phyloP scores from a whole-genome alignment of 768 basidiomycete species.

The Pleurotus tuoliensis region DNA sequence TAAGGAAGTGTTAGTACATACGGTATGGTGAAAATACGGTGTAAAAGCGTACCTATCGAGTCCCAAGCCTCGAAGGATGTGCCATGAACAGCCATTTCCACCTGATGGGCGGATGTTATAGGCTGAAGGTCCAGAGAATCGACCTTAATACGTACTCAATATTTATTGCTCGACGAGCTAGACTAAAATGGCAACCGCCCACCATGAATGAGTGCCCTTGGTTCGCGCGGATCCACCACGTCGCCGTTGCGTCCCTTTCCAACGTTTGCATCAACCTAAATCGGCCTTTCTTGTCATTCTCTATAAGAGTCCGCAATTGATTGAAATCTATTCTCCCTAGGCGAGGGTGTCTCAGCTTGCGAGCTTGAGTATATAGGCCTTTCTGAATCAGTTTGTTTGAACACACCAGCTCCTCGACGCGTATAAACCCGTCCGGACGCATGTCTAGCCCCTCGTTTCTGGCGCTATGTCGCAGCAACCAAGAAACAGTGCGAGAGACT shows the following conservation, averaged over 20 bases:
- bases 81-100: conserved; percentile 57
- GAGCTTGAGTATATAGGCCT: not conserved
- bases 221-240: conserved; percentile 69
- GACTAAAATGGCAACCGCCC: conserved; percentile 3
- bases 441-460: conserved; percentile 53
- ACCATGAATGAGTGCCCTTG: conserved; percentile 67
- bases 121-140: conserved; percentile 43
- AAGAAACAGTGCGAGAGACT: conserved; percentile 20
- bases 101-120: conserved; percentile 44
- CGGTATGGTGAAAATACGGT: not conserved
- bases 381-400: no score
- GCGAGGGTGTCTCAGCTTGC: conserved; percentile 54
- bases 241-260: not conserved
- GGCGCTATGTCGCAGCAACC: conserved; percentile 74
- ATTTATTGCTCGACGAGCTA: not conserved
- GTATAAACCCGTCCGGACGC: conserved; percentile 73
- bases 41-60: conserved; percentile 39
- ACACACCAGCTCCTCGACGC: conserved; percentile 68
- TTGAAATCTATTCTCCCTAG: conserved; percentile 45
- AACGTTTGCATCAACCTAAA: conserved; percentile 30
- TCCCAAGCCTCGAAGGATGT: conserved; percentile 54
- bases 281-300: conserved; percentile 45
- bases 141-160: conserved; percentile 12
- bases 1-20: conserved; percentile 18
- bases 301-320: conserved; percentile 44